Conservation (phyloP, 768 basidiomycete species). For the Boletellus emodensis region DNA sequence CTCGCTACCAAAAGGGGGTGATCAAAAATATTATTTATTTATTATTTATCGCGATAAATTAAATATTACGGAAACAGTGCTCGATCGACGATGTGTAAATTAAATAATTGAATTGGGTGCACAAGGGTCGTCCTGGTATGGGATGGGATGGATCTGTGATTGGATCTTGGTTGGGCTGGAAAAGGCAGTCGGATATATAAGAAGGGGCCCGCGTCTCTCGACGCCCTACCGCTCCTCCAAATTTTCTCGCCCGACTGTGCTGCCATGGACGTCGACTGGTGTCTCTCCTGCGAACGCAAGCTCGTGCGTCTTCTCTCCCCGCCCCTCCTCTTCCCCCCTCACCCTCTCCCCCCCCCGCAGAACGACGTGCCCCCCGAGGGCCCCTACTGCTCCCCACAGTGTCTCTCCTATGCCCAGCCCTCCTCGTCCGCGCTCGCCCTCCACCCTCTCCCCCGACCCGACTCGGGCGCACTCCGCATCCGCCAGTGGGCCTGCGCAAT, state of each 20-base stretch:
- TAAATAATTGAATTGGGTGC: constrained; percentile 30
- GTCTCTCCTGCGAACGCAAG: constrained; percentile 58
- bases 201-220: constrained; percentile 11
- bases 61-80: constrained; percentile 21
- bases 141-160: constrained; percentile 16
- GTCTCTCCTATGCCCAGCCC: constrained; percentile 36
- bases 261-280: constrained; percentile 67
- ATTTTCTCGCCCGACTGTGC: not conserved
- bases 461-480: constrained; percentile 15
- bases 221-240: constrained; percentile 12
- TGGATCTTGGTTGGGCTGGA: constrained; percentile 17
- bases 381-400: constrained; percentile 55
- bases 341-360: constrained; percentile 9
- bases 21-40: constrained; percentile 5
- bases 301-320: constrained; percentile 42
- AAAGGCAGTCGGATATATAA: constrained; percentile 31
- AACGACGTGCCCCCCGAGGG: constrained; percentile 23
- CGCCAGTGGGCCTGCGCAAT: constrained; percentile 31
- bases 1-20: not conserved
- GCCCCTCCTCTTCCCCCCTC: not conserved
- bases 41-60: not conserved
- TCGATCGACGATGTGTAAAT: constrained; percentile 34
- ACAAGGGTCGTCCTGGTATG: constrained; percentile 13
- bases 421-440: constrained; percentile 20
- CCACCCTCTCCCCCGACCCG: not conserved